phyloP scores from a whole-genome alignment of 352 stramenopile genomes.

The Phytophthora ohioensis region DNA sequence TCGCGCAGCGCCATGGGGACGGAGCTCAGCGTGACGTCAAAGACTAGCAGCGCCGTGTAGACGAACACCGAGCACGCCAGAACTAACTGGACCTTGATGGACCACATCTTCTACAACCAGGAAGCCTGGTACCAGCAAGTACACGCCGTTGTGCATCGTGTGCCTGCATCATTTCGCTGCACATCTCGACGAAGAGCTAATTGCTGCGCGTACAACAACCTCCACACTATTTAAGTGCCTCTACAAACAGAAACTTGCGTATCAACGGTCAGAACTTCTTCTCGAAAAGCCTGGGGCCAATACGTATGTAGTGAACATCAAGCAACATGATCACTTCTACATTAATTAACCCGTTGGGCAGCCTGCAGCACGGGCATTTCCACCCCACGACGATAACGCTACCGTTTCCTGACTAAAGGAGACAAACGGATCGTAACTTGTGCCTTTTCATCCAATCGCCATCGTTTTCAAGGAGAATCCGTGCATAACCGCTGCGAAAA shows the following conservation, averaged over 20 bases:
- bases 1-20: conserved; percentile 13
- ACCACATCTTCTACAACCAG: no score
- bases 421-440: neutral
- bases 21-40: conserved; percentile 10
- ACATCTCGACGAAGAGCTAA: neutral
- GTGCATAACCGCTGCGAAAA: conserved; percentile 24
- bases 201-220: neutral
- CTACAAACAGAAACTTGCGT: no score
- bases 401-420: no score
- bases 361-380: no score
- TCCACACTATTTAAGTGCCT: no score
- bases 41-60: conserved; percentile 10
- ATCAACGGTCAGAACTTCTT: no score
- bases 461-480: neutral
- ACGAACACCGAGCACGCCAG: conserved; percentile 2
- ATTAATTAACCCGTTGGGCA: no score
- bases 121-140: neutral
- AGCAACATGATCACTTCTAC: no score
- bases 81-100: neutral
- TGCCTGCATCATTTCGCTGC: neutral
- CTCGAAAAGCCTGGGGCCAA: no score
- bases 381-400: no score
- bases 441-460: conserved; percentile 25
- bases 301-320: no score
- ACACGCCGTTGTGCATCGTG: neutral